These are phyloP conservation scores for Linnemannia exigua DNA, from an alignment of 192 early-diverging fungal species.

Conservation along the genomic window DNA sequence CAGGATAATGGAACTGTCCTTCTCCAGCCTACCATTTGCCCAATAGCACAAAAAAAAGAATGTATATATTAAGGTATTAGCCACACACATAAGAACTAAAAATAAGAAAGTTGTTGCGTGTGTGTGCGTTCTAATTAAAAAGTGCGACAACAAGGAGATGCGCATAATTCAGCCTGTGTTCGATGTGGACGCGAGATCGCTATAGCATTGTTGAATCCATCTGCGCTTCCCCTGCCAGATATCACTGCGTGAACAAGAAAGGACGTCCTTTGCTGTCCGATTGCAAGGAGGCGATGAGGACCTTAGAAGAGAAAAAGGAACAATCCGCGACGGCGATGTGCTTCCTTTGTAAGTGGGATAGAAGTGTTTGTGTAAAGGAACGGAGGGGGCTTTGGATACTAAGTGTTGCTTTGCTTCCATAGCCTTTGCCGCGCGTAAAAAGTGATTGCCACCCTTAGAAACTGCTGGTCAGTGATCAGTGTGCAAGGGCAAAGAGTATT, in stretches of 20 bases:
- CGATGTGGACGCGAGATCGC: background rate
- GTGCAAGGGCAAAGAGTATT: too few species aligned
- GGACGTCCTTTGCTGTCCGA: background rate
- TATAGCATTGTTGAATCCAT: background rate
- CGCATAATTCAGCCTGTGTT: background rate
- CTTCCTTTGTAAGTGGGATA: background rate
- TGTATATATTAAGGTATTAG: too few species aligned
- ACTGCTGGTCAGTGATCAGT: too few species aligned
- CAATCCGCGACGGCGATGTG: background rate
- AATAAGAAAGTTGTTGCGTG: background rate
- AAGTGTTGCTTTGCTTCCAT: background rate
- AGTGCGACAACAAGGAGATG: background rate
- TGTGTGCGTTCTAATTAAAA: background rate
- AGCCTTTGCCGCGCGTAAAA: too few species aligned
- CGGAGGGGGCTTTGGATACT: background rate
- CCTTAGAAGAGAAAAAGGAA: background rate
- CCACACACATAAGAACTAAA: background rate
- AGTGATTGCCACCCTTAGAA: too few species aligned
- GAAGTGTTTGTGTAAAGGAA: background rate
- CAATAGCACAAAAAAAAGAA: background rate
- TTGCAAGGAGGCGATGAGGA: background rate
- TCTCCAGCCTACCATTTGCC: background rate
- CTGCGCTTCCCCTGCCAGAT: background rate
- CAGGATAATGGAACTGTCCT: background rate
- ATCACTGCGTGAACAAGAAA: background rate